These are phyloP conservation scores for Bipolaris gigantea DNA, from an alignment of 2,329 filamentous ascomycete genomes.

Conservation along the genomic window DNA sequence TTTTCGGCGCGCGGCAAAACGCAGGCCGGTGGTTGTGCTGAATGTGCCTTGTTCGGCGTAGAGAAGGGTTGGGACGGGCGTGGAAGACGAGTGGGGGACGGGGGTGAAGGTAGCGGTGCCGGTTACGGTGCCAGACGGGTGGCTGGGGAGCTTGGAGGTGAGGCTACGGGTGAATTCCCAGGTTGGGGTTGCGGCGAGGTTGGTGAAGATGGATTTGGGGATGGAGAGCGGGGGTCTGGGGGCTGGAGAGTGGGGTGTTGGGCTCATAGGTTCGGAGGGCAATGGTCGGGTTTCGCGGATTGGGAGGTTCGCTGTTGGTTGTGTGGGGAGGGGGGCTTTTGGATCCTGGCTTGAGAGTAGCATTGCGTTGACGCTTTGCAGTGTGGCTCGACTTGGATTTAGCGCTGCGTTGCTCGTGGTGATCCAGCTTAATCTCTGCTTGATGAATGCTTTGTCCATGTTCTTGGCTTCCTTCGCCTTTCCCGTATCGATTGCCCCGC, in stretches of 20 bases:
- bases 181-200: conserved; percentile 29
- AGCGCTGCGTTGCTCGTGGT: conserved; percentile 76
- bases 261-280: not conserved
- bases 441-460: conserved; percentile 76
- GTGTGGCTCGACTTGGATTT: conserved; percentile 80
- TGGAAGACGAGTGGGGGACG: not conserved
- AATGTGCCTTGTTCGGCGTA: conserved; percentile 71
- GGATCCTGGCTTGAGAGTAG: conserved; percentile 59
- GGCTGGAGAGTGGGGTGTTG: not conserved
- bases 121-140: conserved; percentile 67
- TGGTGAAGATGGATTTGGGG: conserved; percentile 16
- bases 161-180: conserved; percentile 67
- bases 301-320: not conserved
- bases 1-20: conserved; percentile 63
- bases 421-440: conserved; percentile 77
- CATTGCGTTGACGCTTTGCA: conserved; percentile 91
- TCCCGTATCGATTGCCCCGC: conserved; percentile 50
- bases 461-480: not conserved
- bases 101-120: conserved; percentile 68
- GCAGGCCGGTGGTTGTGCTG: conserved; percentile 56
- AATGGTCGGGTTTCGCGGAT: not conserved
- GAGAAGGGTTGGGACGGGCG: conserved; percentile 59
- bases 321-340: not conserved
- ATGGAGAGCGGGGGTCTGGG: not conserved
- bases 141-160: conserved; percentile 57